A percentile compares a stretch with the other conserved stretches of the same genome.
Evolutionary conservation across 805 yeast species (phyloP).

Genomic region (Zygoascus flipseniorum): DNA sequence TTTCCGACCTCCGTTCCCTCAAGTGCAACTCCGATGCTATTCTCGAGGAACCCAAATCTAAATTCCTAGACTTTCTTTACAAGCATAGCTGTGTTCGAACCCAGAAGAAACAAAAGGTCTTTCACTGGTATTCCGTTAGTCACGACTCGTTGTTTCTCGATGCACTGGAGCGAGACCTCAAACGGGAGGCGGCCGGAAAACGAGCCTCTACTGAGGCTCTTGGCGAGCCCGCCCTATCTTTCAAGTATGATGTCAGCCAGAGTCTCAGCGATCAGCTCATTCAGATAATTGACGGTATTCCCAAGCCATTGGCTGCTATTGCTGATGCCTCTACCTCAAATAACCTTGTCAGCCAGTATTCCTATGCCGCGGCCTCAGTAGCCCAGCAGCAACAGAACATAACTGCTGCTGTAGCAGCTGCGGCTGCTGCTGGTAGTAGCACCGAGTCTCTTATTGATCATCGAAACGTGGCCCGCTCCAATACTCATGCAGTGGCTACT

Average conservation of each 20-base stretch:
- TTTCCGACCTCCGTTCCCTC: conserved; percentile 78
- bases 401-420: background rate
- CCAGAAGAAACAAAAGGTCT: conserved; percentile 93
- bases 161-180: conserved; percentile 86
- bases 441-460: background rate
- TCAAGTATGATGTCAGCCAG: conserved; percentile 45
- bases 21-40: conserved; percentile 79
- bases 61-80: conserved; percentile 73
- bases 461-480: background rate
- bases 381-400: background rate
- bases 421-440: background rate
- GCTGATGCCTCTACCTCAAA: conserved; percentile 23
- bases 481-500: background rate
- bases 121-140: conserved; percentile 93
- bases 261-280: conserved; percentile 30
- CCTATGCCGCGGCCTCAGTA: background rate
- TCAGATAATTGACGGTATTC: conserved; percentile 19
- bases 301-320: conserved; percentile 24
- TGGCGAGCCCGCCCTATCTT: conserved; percentile 72
- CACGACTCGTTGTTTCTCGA: conserved; percentile 89
- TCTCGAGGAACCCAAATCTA: conserved; percentile 78
- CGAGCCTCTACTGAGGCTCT: conserved; percentile 64
- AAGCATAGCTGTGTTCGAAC: conserved; percentile 84
- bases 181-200: conserved; percentile 55
- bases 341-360: conserved; percentile 1